Evolutionary conservation across 179 eudicot genomes (phyloP).

Genomic region (Silene noctiflora): DNA sequence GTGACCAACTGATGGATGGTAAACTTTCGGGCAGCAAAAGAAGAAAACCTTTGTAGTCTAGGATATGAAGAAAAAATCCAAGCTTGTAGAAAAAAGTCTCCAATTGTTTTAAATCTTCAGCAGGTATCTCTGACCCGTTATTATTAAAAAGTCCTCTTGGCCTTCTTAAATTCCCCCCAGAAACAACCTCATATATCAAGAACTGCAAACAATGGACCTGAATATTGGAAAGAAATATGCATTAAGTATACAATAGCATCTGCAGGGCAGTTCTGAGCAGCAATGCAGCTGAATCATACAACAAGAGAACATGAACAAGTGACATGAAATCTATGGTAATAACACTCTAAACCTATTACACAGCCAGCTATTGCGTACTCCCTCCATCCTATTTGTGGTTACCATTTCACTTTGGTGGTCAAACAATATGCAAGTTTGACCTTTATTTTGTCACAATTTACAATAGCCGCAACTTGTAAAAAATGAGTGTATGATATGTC

Average conservation of each 20-base stretch:
- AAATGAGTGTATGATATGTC: not conserved
- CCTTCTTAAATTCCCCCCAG: conserved; percentile 94
- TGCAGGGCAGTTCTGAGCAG: not conserved
- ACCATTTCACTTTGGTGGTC: not conserved
- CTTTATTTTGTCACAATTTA: not conserved
- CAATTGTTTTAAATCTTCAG: conserved; percentile 82
- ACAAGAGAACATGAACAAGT: not conserved
- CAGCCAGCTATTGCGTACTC: not conserved
- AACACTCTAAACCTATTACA: not conserved
- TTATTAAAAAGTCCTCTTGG: conserved; percentile 96
- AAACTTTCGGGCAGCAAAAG: conserved; percentile 6
- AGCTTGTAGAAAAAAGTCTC: conserved; percentile 99
- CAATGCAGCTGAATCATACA: not conserved
- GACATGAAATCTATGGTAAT: not conserved
- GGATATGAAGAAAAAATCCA: conserved; percentile 83
- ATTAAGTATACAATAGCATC: conserved; percentile 3
- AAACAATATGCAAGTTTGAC: not conserved
- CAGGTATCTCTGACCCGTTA: conserved; percentile 82
- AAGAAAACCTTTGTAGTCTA: conserved; percentile 80
- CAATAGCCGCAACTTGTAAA: not conserved
- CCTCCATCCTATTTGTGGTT: not conserved
- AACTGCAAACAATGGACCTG: conserved; percentile 99
- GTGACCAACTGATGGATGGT: conserved; percentile 1
- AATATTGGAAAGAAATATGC: conserved; percentile 18
- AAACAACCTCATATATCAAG: conserved; percentile 92